Base-by-base conservation (phyloP, 2,329 filamentous ascomycete species). In the Paecilomyces sp. region DNA sequence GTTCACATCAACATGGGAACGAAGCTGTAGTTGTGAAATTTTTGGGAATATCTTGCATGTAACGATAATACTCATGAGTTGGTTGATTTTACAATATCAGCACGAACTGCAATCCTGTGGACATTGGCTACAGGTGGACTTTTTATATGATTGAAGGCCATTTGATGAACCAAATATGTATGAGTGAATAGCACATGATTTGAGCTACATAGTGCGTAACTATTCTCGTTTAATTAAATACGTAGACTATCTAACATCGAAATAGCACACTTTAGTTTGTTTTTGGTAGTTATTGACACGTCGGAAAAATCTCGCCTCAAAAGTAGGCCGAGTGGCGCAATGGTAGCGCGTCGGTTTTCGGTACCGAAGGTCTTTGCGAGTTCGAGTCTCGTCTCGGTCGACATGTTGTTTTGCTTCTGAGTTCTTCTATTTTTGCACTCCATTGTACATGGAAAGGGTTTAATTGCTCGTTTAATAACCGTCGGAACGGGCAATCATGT, bases 1-100 rank as follows among this genome's bases (percentile, higher is more conserved):
- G 71, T 77, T 13, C 74, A 77, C 66, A 71, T 77, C 4, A 77
- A 77, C 55, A 66, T 77, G 71, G 74, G 74, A 0, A 69, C 62
- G 47, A 71, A 60, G 57, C 62, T 76, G 41, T 74, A 59, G 59
- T 36, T 9, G 22, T 28, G 24, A 7, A 0, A 11, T 28, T 13
- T 5, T 8, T 53, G 13, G 8, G 22, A 11, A 53, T 53, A 28
- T 47, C 41, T 47, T 18, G n/a, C 41, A 47, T 18, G 22, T 30
- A 53, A 53, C 22, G 51, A 53, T 53, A 25, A 18, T 15, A 53
- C 11, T 30, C 11, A 25, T 53, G 51, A 6, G 6, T n/a, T 30
- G 11, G 8, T 53, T 53, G 50, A 6, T 36, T 36, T 15, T 15
- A 41, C 36, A 9, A 22, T 47, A 47, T 47, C 41, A 47, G 41